Evolutionary conservation across 192 early-diverging fungal species (phyloP).

Genomic region (Mortierella alpina): DNA sequence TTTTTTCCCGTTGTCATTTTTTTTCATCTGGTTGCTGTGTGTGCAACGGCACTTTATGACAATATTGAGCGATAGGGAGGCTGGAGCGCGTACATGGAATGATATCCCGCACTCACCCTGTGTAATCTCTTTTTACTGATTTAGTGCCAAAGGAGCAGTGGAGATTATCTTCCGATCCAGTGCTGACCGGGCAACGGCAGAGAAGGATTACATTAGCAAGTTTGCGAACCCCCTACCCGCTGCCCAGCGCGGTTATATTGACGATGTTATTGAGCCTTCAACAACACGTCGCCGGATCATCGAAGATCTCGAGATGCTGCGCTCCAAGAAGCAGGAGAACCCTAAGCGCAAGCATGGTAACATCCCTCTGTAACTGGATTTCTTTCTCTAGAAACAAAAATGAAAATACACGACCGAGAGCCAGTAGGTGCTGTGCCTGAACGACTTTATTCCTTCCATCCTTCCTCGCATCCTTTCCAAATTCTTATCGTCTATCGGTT

Average conservation of each 20-base stretch:
- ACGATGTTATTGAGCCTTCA: slow-evolving; percentile 78
- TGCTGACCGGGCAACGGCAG: slow-evolving; percentile 69
- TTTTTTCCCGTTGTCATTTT: too few relatives aligned
- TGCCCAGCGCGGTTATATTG: slow-evolving; percentile 88
- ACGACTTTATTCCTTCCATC: too few relatives aligned
- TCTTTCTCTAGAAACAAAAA: not conserved
- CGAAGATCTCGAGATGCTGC: slow-evolving; percentile 86
- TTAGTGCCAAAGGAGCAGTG: slow-evolving; percentile 89
- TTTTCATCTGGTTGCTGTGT: too few relatives aligned
- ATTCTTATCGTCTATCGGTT: too few relatives aligned
- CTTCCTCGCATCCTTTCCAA: too few relatives aligned
- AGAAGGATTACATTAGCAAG: slow-evolving; percentile 88
- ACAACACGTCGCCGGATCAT: slow-evolving; percentile 85
- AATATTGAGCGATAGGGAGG: not conserved
- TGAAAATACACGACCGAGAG: not conserved
- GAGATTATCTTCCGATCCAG: slow-evolving; percentile 93
- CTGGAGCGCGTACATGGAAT: not conserved
- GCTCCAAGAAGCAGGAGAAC: slow-evolving; percentile 77
- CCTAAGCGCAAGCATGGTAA: slow-evolving; percentile 96
- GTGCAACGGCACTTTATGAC: too few relatives aligned
- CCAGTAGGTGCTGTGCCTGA: too few relatives aligned
- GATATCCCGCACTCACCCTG: too few relatives aligned
- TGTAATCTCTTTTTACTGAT: not conserved
- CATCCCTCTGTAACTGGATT: slow-evolving; percentile 78
- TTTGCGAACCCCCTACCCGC: slow-evolving; percentile 96